Conservation (phyloP, 2,329 filamentous ascomycete genomes). For the Hymenoscyphus repandus region DNA sequence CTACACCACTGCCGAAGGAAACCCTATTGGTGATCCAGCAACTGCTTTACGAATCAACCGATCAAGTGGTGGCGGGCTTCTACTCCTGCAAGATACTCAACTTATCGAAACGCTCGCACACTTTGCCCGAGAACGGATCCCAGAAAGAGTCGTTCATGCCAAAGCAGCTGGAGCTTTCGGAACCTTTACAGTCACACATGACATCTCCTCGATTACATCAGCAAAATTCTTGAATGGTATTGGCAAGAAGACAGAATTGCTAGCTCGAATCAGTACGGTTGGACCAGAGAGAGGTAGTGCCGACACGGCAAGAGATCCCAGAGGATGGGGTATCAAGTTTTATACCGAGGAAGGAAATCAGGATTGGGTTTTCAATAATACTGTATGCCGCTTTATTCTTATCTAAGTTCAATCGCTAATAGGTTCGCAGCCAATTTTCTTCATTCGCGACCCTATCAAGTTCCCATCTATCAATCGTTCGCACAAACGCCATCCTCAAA, state of each 20-base stretch:
- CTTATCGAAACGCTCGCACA: constrained; percentile 55
- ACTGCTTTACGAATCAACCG: constrained; percentile 13
- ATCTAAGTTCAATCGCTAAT: background rate
- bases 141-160: constrained; percentile 57
- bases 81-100: constrained; percentile 60
- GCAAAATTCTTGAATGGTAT: constrained; percentile 48
- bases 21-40: constrained; percentile 11
- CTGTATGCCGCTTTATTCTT: constrained; percentile 5
- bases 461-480: constrained; percentile 72
- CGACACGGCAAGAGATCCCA: constrained; percentile 43
- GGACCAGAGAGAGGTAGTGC: constrained; percentile 40
- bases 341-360: constrained; percentile 48
- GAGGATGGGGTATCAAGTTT: constrained; percentile 46
- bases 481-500: constrained; percentile 68
- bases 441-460: constrained; percentile 66
- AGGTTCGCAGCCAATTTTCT: constrained; percentile 57
- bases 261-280: constrained; percentile 43
- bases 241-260: constrained; percentile 47
- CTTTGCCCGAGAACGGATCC: constrained; percentile 46
- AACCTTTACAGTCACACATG: constrained; percentile 54
- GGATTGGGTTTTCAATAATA: constrained; percentile 43
- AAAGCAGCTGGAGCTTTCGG: constrained; percentile 41
- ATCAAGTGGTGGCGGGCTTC: constrained; percentile 38
- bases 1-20: constrained; percentile 29
- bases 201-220: constrained; percentile 50